Conservation (phyloP, 106 monocot species). For the Narthecium ossifragum region DNA sequence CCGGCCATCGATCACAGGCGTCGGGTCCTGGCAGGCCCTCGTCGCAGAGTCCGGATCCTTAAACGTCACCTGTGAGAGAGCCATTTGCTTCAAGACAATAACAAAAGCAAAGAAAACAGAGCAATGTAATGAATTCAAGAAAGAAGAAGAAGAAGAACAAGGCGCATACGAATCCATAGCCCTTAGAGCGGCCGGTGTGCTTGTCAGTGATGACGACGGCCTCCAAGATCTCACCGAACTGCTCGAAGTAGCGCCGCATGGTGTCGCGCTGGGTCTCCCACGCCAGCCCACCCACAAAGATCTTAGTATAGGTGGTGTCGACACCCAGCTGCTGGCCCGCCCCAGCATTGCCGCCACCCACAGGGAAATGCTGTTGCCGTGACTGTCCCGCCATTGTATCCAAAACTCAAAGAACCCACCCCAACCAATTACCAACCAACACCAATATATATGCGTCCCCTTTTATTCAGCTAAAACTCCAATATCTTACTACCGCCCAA, state of each 20-base stretch:
- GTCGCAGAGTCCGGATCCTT: slow-evolving; percentile 53
- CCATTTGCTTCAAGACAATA: slow-evolving; percentile 1
- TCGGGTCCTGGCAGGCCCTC: slow-evolving; percentile 56
- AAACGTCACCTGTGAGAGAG: slow-evolving; percentile 61
- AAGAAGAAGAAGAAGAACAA: neutral
- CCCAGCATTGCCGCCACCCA: neutral
- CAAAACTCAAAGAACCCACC: neutral
- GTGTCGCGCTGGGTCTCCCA: slow-evolving; percentile 45
- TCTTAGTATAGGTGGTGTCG: slow-evolving; percentile 48
- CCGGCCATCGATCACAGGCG: slow-evolving; percentile 74
- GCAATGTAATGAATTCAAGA: neutral
- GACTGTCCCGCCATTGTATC: slow-evolving; percentile 4
- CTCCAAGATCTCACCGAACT: slow-evolving; percentile 57
- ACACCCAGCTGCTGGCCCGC: neutral
- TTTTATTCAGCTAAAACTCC: neutral
- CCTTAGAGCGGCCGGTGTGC: slow-evolving; percentile 46
- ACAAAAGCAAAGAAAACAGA: neutral
- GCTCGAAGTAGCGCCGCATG: slow-evolving; percentile 48
- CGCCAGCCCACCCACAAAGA: slow-evolving; percentile 51
- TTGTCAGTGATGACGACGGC: slow-evolving; percentile 59
- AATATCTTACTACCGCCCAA: too few relatives aligned
- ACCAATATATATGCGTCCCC: neutral
- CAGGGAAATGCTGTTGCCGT: too few relatives aligned
- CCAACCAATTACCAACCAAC: neutral
- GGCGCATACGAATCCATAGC: slow-evolving; percentile 39